Conservation (phyloP, 495 filamentous ascomycete species). For the Polyplosphaeria fusca region DNA sequence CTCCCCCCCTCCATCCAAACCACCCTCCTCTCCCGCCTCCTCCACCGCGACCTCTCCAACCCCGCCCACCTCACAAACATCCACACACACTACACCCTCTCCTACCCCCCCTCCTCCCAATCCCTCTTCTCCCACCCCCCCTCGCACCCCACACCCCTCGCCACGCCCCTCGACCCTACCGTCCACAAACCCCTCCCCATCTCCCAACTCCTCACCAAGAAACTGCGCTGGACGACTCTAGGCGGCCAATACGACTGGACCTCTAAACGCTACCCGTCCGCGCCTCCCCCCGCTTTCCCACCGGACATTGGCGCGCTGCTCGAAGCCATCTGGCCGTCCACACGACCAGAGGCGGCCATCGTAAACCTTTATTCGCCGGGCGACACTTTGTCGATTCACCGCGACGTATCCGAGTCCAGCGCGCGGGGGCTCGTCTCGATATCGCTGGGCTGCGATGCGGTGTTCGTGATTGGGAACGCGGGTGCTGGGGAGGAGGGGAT, state of each 20-base stretch:
- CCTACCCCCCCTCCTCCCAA: slow-evolving; percentile 51
- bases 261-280: slow-evolving; percentile 66
- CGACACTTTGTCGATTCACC: slow-evolving; percentile 82
- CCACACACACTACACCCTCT: slow-evolving; percentile 74
- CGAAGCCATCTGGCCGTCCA: slow-evolving; percentile 63
- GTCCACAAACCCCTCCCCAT: slow-evolving; percentile 68
- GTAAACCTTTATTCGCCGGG: slow-evolving; percentile 86
- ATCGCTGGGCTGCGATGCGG: slow-evolving; percentile 80
- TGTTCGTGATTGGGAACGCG: slow-evolving; percentile 68
- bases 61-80: slow-evolving; percentile 78
- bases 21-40: slow-evolving; percentile 61
- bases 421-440: slow-evolving; percentile 74
- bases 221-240: slow-evolving; percentile 87
- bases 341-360: slow-evolving; percentile 72
- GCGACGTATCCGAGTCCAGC: slow-evolving; percentile 82
- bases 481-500: slow-evolving; percentile 33
- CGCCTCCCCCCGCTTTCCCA: slow-evolving; percentile 66
- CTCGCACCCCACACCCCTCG: slow-evolving; percentile 10
- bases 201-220: slow-evolving; percentile 64
- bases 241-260: slow-evolving; percentile 97
- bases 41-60: slow-evolving; percentile 78
- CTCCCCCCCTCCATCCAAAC: slow-evolving; percentile 66
- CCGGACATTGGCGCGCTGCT: slow-evolving; percentile 64
- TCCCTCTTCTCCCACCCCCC: slow-evolving; percentile 53
- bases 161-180: slow-evolving; percentile 61